Base-by-base conservation (phyloP, 2,329 filamentous ascomycete genomes). In the Fusarium sp. region DNA sequence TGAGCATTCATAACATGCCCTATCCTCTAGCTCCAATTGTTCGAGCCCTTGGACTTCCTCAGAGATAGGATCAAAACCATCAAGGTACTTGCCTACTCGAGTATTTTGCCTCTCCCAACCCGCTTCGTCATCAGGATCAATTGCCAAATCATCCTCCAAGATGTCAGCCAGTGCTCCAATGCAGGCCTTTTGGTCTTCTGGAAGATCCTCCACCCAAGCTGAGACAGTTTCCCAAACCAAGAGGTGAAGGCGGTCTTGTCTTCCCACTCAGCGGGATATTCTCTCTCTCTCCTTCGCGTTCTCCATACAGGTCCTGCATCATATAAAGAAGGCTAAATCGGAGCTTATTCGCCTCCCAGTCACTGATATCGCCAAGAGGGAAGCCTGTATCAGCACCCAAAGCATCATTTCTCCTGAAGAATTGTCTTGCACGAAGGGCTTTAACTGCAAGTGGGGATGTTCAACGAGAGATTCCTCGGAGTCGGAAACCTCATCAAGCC, bases 71-170 rank as follows among this genome's bases (percentile, higher is more conserved):
- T 4, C 6, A 12, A 22, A 3, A 28, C 20, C 3, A 28, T 6
- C 9, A 26, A 54, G 2, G 34, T 20, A 54, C 34, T 20, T 2
- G 5, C 1, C 3, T 13, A 52, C 24, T 38, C 9, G 50, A 11
- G 1, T 24, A 13, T 8, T 0, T 8, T 26, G 3, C 15, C 18
- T 10, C n/a, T 24, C 4, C 8, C 10, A 6, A 22, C 6, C 13
- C 14, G 13, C 32, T 6, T 26, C n/a, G 7, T 26, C 13, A 52
- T 26, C n/a, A 15, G 2, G 6, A 11, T 26, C n/a, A 6, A 36
- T 14, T 13, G 6, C 3, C 3, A 12, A 15, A 17, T 20, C 13
- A 5, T 10, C 12, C 3, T 8, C 18, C 2, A 54, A 22, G 13
- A 54, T 26, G 3, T 54, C 17, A 54, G 50, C 32, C 3, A 54